Evolutionary conservation across 257 asterid genomes (phyloP).

Genomic region (Ilex aquifolium): DNA sequence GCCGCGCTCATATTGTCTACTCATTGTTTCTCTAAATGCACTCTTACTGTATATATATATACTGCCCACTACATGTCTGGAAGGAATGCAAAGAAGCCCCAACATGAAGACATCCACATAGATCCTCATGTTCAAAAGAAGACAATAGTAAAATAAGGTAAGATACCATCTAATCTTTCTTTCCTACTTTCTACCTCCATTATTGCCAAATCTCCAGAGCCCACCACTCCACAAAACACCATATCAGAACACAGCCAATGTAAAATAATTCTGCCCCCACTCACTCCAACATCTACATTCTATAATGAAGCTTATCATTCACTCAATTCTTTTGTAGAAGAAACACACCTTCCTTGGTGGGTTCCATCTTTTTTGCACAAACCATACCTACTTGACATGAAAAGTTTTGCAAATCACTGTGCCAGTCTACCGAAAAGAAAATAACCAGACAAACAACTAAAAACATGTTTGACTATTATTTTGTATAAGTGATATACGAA

Average conservation of each 20-base stretch:
- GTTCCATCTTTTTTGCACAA: slow-evolving; percentile 33
- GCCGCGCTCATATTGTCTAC: no score
- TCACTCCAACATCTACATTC: slow-evolving; percentile 39
- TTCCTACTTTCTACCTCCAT: slow-evolving; percentile 32
- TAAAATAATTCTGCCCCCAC: slow-evolving; percentile 40
- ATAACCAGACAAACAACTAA: slow-evolving; percentile 11
- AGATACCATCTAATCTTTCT: slow-evolving; percentile 29
- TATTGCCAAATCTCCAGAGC: slow-evolving; percentile 41
- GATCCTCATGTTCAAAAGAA: slow-evolving; percentile 39
- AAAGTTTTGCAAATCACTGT: slow-evolving; percentile 16
- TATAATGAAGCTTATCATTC: slow-evolving; percentile 29
- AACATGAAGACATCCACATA: slow-evolving; percentile 41
- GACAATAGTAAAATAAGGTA: slow-evolving; percentile 27
- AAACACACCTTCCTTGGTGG: slow-evolving; percentile 35
- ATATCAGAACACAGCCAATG: not conserved
- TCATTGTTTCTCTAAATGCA: not conserved
- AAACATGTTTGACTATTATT: slow-evolving; percentile 1
- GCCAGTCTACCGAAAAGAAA: slow-evolving; percentile 15
- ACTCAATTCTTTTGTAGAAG: slow-evolving; percentile 25
- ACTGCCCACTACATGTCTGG: slow-evolving; percentile 24
- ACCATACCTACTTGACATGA: slow-evolving; percentile 29
- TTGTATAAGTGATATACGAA: slow-evolving; percentile 8
- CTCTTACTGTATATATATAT: slow-evolving; percentile 7
- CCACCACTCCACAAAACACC: slow-evolving; percentile 35
- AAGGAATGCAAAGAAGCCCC: slow-evolving; percentile 28